These are phyloP conservation scores for Tulasnella sp. DNA, from an alignment of 768 basidiomycete species.

Conservation along the genomic window DNA sequence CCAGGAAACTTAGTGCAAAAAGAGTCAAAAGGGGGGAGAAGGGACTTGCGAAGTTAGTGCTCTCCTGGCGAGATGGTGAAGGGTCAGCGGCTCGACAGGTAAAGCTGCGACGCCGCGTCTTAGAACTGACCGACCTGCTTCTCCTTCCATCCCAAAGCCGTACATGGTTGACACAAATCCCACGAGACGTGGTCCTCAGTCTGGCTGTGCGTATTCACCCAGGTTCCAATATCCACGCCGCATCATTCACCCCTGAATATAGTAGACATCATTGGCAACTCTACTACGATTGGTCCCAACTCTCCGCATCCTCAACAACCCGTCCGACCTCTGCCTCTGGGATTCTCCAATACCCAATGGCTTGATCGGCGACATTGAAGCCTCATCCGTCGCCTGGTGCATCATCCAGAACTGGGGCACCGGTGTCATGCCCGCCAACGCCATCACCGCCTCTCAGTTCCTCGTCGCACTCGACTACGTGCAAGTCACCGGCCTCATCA, in stretches of 20 bases:
- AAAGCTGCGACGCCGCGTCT: too few species aligned
- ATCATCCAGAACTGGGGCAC: conserved; percentile 20
- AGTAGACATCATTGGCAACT: conserved; percentile 49
- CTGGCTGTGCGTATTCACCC: conserved; percentile 30
- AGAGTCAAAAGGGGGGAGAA: too few species aligned
- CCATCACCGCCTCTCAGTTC: conserved; percentile 57
- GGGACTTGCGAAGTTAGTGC: too few species aligned
- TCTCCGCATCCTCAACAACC: conserved; percentile 52
- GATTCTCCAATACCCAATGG: conserved; percentile 18
- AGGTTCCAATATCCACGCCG: not conserved
- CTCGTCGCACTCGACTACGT: conserved; percentile 65
- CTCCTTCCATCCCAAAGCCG: conserved; percentile 19
- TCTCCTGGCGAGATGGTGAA: too few species aligned
- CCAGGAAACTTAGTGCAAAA: too few species aligned
- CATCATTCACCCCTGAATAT: not conserved
- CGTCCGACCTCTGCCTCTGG: conserved; percentile 26
- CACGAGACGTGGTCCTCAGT: conserved; percentile 43
- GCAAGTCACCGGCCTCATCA: conserved; percentile 49
- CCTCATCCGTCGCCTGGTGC: conserved; percentile 31
- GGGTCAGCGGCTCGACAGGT: too few species aligned
- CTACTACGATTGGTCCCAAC: conserved; percentile 46
- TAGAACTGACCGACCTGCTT: not conserved
- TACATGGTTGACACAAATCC: conserved; percentile 24
- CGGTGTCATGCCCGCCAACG: conserved; percentile 24
- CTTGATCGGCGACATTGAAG: conserved; percentile 29